Conservation (phyloP, 495 filamentous ascomycete genomes). For the Neurospora hispaniola region DNA sequence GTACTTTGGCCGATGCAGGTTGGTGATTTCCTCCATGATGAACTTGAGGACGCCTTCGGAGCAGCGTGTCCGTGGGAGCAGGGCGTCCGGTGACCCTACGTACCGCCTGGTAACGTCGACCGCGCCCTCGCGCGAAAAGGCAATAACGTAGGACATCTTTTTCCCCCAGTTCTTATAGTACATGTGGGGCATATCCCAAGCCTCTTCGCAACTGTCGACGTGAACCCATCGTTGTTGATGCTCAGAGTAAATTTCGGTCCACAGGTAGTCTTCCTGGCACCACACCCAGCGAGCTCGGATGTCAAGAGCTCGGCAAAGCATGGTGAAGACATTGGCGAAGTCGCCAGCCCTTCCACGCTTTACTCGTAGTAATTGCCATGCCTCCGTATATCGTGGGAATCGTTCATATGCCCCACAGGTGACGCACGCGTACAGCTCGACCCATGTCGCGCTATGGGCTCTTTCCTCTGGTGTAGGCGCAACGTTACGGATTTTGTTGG, state of each 20-base stretch:
- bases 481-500: conserved; percentile 67
- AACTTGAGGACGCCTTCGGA: conserved; percentile 84
- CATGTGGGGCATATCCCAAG: conserved; percentile 87
- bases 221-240: conserved; percentile 94
- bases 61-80: conserved; percentile 51
- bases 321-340: conserved; percentile 98
- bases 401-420: conserved; percentile 70
- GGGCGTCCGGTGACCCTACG: conserved; percentile 30
- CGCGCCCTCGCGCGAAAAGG: conserved; percentile 90
- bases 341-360: conserved; percentile 79
- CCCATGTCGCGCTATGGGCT: conserved; percentile 72
- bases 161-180: conserved; percentile 94
- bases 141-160: conserved; percentile 92
- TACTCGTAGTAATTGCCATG: conserved; percentile 85
- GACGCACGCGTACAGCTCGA: conserved; percentile 71
- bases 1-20: conserved; percentile 51
- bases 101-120: conserved; percentile 95
- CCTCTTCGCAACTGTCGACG: conserved; percentile 87
- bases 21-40: conserved; percentile 81
- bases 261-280: conserved; percentile 95
- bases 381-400: conserved; percentile 91
- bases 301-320: conserved; percentile 90
- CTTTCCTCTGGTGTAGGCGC: conserved; percentile 79
- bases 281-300: conserved; percentile 93
- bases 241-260: conserved; percentile 96